Evolutionary conservation across 768 basidiomycete genomes (phyloP), one percentile per base, ranked within the genome.

Genomic region (Fibroporia radiculosa): DNA sequence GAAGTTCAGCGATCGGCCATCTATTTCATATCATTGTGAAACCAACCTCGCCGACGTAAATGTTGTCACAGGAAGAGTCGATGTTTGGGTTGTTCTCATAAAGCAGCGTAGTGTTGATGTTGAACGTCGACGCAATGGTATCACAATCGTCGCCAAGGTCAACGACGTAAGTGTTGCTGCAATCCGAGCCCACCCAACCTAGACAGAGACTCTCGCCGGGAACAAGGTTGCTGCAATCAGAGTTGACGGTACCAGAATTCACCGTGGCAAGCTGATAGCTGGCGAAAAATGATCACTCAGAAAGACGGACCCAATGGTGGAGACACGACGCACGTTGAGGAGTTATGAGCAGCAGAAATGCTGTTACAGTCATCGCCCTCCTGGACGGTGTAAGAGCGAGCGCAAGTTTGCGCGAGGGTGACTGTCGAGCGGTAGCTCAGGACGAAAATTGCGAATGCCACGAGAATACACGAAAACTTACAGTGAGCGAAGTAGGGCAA

Each of bases 11-110:
- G 11, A 29, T 29, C 35, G 26, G 31, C 10, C 34, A 40, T 16
- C 16, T 16, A 2, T 2, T 3, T 19, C 22, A 20, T 8, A 20
- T 22, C n/a, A 10, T 23, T 14, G 34, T 25, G 16, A 34, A 14
- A 67, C 72, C 44, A 40, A 87, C 86, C 76, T 88, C 82, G 56
- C 80, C 84, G 46, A 82, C 57, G 63, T 87, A 86, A 60, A 90
- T 67, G 68, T 88, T 88, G 52, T 53, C 63, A 62, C 78, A 84
- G 0, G 59, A 65, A 0, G 36, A 2, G 54, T 77, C 50, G 53
- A 89, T 70, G 62, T 87, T 80, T 16, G 84, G 87, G 75, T 91
- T 91, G 75, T 89, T 88, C 47, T 51, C 13, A 57, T 60, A 67
- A 24, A 91, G 67, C 4, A 78, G 68, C 28, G 76, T 75, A 20